These are phyloP conservation scores for Niveomyces coronatus DNA, from an alignment of 2,329 filamentous ascomycete genomes.

Conservation along the genomic window DNA sequence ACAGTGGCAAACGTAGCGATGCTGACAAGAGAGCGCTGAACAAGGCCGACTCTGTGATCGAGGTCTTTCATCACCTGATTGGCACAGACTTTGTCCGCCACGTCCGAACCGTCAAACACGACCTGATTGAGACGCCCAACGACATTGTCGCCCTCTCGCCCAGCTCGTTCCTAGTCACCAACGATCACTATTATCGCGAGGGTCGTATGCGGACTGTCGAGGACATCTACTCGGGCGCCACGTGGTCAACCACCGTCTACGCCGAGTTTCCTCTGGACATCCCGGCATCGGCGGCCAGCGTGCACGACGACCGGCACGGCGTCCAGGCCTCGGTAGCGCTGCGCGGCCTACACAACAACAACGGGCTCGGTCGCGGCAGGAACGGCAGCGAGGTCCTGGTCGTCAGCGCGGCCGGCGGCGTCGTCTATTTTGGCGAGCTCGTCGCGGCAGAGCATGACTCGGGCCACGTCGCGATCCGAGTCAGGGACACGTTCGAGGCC, in stretches of 20 bases:
- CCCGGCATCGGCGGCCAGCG: no score
- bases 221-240: constrained; percentile 27
- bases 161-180: constrained; percentile 45
- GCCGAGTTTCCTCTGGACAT: no score
- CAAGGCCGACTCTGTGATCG: constrained; percentile 42
- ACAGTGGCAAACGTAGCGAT: constrained; percentile 11
- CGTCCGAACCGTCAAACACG: constrained; percentile 42
- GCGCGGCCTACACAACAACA: constrained; percentile 39
- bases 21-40: no score
- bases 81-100: constrained; percentile 31
- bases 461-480: constrained; percentile 13
- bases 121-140: constrained; percentile 46
- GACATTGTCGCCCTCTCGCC: constrained; percentile 41
- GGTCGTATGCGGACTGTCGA: constrained; percentile 38
- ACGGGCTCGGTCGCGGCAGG: constrained; percentile 43
- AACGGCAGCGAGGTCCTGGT: constrained; percentile 31
- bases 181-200: constrained; percentile 45
- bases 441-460: constrained; percentile 12
- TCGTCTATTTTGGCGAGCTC: constrained; percentile 31
- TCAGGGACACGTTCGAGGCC: constrained; percentile 33
- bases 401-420: constrained; percentile 32
- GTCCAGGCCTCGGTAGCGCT: constrained; percentile 34
- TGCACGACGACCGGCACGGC: constrained; percentile 20
- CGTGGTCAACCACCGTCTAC: constrained; percentile 41
- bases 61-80: constrained; percentile 45